Percentiles rank a stretch among this genome's conserved stretches.
These are phyloP conservation scores for Talaromyces proteolyticus DNA, from an alignment of 495 filamentous ascomycete species.

Conservation along the genomic window DNA sequence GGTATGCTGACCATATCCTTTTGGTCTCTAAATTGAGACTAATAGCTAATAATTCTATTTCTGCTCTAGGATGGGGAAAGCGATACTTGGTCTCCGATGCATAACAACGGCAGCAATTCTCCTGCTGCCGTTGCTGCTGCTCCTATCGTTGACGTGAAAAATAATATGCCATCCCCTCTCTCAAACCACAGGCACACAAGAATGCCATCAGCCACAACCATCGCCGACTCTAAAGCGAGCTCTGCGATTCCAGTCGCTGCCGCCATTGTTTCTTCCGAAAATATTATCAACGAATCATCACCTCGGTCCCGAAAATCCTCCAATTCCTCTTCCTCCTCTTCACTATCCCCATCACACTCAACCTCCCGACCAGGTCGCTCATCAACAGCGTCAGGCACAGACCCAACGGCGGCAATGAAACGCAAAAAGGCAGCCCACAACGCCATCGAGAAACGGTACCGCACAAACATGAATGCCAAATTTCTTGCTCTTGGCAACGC, in stretches of 20 bases:
- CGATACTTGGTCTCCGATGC: neutral
- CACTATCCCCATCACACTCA: neutral
- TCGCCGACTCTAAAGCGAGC: no score
- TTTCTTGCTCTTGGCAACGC: conserved; percentile 39
- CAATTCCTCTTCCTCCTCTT: neutral
- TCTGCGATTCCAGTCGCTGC: neutral
- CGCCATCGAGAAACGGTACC: conserved; percentile 47
- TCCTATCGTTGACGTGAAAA: no score
- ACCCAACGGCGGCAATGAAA: conserved; percentile 6
- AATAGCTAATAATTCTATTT: neutral
- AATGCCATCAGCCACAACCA: neutral
- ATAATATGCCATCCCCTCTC: neutral
- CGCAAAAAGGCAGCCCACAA: conserved; percentile 45
- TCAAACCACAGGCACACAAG: neutral
- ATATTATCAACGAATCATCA: neutral
- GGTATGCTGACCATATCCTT: neutral
- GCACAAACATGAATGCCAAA: conserved; percentile 50
- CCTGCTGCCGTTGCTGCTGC: neutral
- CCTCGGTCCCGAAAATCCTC: neutral
- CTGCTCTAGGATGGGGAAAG: neutral
- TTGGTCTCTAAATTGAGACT: neutral
- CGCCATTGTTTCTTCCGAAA: neutral
- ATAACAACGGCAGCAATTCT: neutral
- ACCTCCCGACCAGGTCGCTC: neutral
- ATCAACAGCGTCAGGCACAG: neutral